A percentile compares a stretch with the other conserved stretches of the same genome.
These are phyloP conservation scores for Parachaetomium inaequale DNA, from an alignment of 495 filamentous ascomycete species.

Conservation along the genomic window DNA sequence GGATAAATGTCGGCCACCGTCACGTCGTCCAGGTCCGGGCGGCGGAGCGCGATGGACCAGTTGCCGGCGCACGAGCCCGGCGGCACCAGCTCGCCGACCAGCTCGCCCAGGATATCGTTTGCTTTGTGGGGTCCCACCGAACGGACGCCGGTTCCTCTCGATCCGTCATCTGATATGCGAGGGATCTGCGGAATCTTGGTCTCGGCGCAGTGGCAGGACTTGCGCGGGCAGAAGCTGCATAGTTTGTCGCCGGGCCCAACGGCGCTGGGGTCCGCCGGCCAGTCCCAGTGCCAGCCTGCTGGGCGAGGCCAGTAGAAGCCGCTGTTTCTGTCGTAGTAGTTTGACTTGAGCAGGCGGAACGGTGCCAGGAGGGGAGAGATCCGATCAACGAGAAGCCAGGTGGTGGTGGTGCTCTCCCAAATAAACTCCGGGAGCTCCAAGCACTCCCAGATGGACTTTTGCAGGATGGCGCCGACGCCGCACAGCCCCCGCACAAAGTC, in stretches of 20 bases:
- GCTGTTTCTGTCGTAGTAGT: conserved; percentile 14
- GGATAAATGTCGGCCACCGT: conserved; percentile 32
- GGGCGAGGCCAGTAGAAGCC: conserved; percentile 22
- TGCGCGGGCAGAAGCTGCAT: conserved; percentile 25
- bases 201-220: conserved; percentile 20
- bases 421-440: conserved; percentile 29
- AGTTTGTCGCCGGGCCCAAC: conserved; percentile 8
- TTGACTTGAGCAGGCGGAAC: conserved; percentile 22
- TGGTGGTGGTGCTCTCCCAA: conserved; percentile 25
- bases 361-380: conserved; percentile 21
- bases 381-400: conserved; percentile 14
- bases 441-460: conserved; percentile 23
- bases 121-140: conserved; percentile 13
- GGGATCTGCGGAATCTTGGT: conserved; percentile 19
- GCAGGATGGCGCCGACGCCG: conserved; percentile 21
- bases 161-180: conserved; percentile 23
- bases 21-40: conserved; percentile 25
- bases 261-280: conserved; percentile 27
- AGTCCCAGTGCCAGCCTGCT: conserved; percentile 21
- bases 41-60: conserved; percentile 27
- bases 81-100: conserved; percentile 31
- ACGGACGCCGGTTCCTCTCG: conserved; percentile 24
- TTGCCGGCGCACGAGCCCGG: conserved; percentile 13
- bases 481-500: conserved; percentile 22
- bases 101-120: conserved; percentile 26